These are phyloP conservation scores for Coprinopsis marcescibilis DNA, from an alignment of 768 basidiomycete species.

Conservation along the genomic window DNA sequence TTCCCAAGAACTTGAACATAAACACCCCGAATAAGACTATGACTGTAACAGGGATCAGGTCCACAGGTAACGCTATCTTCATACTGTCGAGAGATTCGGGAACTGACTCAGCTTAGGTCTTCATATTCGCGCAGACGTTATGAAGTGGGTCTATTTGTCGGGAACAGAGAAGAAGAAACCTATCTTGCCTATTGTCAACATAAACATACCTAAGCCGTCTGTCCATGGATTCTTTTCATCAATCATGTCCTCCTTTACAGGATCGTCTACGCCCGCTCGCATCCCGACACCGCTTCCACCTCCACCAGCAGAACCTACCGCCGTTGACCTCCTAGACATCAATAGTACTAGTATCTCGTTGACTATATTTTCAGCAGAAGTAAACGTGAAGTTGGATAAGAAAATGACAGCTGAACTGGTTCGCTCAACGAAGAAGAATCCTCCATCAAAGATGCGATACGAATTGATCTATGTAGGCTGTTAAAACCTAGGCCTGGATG, in stretches of 20 bases:
- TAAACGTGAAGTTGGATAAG: conserved; percentile 58
- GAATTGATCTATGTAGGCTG: conserved; percentile 76
- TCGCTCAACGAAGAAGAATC: conserved; percentile 92
- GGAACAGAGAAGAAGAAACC: conserved; percentile 54
- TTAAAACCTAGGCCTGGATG: neutral
- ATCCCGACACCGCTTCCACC: conserved; percentile 28
- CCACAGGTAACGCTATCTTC: conserved; percentile 40
- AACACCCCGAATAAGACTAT: conserved; percentile 59
- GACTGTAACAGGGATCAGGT: conserved; percentile 59
- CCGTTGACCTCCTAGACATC: conserved; percentile 31
- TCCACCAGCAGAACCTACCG: conserved; percentile 21
- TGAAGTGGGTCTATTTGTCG: conserved; percentile 68
- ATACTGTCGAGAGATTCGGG: conserved; percentile 9
- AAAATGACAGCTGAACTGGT: conserved; percentile 70
- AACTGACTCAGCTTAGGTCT: conserved; percentile 44
- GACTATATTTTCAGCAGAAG: conserved; percentile 61
- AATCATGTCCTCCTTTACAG: conserved; percentile 34
- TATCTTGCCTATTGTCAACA: conserved; percentile 21
- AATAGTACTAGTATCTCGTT: conserved; percentile 53
- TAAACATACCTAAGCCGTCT: conserved; percentile 27
- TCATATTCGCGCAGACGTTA: conserved; percentile 75
- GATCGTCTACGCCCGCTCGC: conserved; percentile 26
- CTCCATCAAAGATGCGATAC: conserved; percentile 68
- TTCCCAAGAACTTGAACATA: conserved; percentile 52
- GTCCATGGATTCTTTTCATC: conserved; percentile 45